Evolutionary conservation across 140 eudicot species (phyloP), one percentile per base, ranked within the genome.

Genomic region (Flaveria floridana): DNA sequence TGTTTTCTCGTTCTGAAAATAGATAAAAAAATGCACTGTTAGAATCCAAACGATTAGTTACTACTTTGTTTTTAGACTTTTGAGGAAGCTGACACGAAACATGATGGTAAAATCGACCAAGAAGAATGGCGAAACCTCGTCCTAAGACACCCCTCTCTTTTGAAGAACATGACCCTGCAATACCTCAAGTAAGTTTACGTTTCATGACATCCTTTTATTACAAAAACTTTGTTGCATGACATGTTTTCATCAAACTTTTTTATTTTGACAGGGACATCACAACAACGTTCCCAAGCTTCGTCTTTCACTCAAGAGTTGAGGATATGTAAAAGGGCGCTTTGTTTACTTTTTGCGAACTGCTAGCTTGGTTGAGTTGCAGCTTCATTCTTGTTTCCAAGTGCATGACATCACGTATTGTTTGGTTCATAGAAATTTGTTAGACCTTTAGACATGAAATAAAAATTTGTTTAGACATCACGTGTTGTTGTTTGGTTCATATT

Each of bases 11-110:
- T 51, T 37, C 16, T 37, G 7, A 9, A 21, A 50, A 14, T 2
- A 68, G 25, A 51, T 64, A 6, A 15, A 61, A 61, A 19, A 42
- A 26, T 2, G 7, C 2, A 2, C 30, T 34, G 2, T n/a, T 34
- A 10, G 26, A 55, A 39, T 9, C 51, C 62, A 1, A 7, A 6
- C 13, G 18, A 28, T 70, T 6, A 19, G 14, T 58, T 34, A 42
- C 21, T 53, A 56, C 48, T n/a, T 52, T 44, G 23, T 75, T 77
- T 63, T 46, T 84, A 92, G 98, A 92, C 96, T 9, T 92, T 92
- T 71, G 98, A 90, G 71, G 98, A 92, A 89, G 96, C 98, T 2
- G 98, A 92, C 76, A 92, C 98, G 1, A 92, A 92, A 84, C 98
- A 92, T 71, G 98, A 92, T 28, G 98, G 98, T 15, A 92, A 87